Percentiles rank a stretch among this genome's conserved stretches.
Evolutionary conservation across 108 stramenopile genomes (phyloP).

Genomic region (Discostella pseudostelligera): DNA sequence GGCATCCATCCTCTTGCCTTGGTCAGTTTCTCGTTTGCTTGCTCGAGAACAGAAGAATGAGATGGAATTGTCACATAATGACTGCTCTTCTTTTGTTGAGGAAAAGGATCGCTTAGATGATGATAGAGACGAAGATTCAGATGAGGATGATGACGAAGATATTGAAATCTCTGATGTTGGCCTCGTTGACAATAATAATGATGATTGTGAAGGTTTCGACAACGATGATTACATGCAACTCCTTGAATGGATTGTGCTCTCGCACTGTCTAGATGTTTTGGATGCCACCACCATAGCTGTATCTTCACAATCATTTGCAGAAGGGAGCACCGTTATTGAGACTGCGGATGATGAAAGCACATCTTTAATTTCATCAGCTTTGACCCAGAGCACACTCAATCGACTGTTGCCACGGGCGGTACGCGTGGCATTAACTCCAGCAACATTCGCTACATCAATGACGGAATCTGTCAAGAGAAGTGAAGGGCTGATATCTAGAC

Average conservation of each 20-base stretch:
- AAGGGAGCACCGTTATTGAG: background rate
- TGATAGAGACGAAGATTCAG: background rate
- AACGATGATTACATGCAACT: background rate
- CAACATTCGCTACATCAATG: too few relatives aligned
- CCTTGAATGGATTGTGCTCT: conserved; percentile 29
- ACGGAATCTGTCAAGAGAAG: too few relatives aligned
- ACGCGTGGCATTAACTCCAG: background rate
- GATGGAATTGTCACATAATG: background rate
- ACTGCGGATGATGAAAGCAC: conserved; percentile 5
- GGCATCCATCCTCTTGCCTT: conserved; percentile 37
- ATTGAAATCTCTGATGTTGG: too few relatives aligned
- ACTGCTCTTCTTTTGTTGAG: background rate
- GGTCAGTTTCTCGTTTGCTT: conserved; percentile 32
- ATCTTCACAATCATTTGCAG: too few relatives aligned
- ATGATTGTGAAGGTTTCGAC: background rate
- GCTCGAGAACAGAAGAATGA: too few relatives aligned
- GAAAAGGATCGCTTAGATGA: background rate
- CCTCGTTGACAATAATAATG: background rate
- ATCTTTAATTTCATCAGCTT: conserved; percentile 12
- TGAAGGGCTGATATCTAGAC: too few relatives aligned
- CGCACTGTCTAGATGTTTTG: conserved; percentile 16
- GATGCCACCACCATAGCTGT: background rate
- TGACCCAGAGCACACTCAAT: conserved; percentile 28
- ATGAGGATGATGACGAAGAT: background rate
- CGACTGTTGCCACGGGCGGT: conserved; percentile 18